These are phyloP conservation scores for Candida glucosophila DNA, from an alignment of 1,139 yeast species.

Conservation along the genomic window DNA sequence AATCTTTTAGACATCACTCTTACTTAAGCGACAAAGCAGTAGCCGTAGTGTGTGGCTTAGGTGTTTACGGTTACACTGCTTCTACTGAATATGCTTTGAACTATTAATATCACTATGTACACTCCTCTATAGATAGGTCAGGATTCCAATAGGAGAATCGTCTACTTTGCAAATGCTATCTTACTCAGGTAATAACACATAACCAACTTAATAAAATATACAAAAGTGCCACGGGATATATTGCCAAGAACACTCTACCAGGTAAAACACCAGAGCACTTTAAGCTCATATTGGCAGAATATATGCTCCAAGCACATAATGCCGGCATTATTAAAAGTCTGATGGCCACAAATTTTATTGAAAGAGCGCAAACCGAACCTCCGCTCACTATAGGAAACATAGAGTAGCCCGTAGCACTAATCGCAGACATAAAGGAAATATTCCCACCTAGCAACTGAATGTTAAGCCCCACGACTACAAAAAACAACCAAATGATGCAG, in stretches of 20 bases:
- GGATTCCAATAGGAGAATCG: not conserved
- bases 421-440: conserved; percentile 64
- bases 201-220: conserved; percentile 73
- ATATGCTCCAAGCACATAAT: conserved; percentile 65
- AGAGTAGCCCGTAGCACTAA: conserved; percentile 76
- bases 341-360: conserved; percentile 42
- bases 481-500: conserved; percentile 47
- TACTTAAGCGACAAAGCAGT: conserved; percentile 40
- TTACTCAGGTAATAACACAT: conserved; percentile 47
- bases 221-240: conserved; percentile 72
- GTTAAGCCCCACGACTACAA: conserved; percentile 53
- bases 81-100: conserved; percentile 33
- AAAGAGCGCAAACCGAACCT: conserved; percentile 49
- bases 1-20: conserved; percentile 41
- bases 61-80: conserved; percentile 42
- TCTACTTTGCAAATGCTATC: not conserved
- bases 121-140: not conserved
- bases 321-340: conserved; percentile 46
- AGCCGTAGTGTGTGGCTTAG: conserved; percentile 40
- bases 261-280: conserved; percentile 63
- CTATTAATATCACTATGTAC: conserved; percentile 1
- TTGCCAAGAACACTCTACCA: conserved; percentile 63
- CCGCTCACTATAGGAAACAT: conserved; percentile 71
- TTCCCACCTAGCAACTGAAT: conserved; percentile 71
- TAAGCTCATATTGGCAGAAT: conserved; percentile 58